A percentile compares a stretch with the other conserved stretches of the same genome.
These are phyloP conservation scores for Metrosideros polymorpha DNA, from an alignment of 441 rosid genomes.

Conservation along the genomic window DNA sequence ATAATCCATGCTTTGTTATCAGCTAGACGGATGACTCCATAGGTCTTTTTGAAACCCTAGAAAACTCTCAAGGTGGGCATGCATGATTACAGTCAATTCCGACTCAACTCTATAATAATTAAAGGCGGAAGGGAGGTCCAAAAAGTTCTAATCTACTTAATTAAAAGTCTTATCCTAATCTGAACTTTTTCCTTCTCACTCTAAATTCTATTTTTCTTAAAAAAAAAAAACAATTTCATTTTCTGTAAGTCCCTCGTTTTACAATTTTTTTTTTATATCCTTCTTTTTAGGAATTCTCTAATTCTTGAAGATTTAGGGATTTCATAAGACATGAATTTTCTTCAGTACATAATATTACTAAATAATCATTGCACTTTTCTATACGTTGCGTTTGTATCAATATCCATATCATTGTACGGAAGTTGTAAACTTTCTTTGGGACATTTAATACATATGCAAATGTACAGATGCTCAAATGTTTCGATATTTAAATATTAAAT, in stretches of 20 bases:
- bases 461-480: neutral
- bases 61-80: too few species aligned
- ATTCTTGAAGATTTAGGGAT: neutral
- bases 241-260: neutral
- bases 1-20: too few species aligned
- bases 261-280: neutral
- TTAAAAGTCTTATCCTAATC: neutral
- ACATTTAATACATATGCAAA: neutral
- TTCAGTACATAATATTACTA: neutral
- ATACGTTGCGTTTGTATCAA: neutral
- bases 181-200: neutral
- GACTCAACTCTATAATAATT: too few species aligned
- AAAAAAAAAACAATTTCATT: neutral
- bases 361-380: neutral
- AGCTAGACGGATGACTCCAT: too few species aligned
- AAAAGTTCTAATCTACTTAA: neutral
- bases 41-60: too few species aligned
- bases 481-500: neutral
- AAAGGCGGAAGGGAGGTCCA: too few species aligned
- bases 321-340: neutral
- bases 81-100: too few species aligned
- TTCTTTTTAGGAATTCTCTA: neutral
- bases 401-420: neutral
- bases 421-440: neutral
- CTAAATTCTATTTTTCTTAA: too few species aligned